These are phyloP conservation scores for Ramaria rubella DNA, from an alignment of 768 basidiomycete genomes.

Conservation along the genomic window DNA sequence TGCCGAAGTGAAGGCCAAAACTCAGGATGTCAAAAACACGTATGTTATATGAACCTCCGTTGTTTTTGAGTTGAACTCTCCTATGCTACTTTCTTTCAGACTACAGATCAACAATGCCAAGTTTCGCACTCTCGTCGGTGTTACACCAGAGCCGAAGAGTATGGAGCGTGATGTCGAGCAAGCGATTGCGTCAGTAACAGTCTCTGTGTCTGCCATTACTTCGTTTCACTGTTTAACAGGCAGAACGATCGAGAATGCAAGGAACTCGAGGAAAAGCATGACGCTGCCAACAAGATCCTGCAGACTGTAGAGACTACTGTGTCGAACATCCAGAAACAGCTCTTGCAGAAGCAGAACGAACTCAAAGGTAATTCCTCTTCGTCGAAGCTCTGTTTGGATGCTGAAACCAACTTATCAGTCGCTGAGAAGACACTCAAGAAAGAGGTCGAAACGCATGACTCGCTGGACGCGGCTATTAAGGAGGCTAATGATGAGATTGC, in stretches of 20 bases:
- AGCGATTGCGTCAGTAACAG: conserved; percentile 2
- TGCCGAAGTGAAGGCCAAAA: conserved; percentile 57
- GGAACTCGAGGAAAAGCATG: conserved; percentile 36
- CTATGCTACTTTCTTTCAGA: conserved; percentile 33
- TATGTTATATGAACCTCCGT: conserved; percentile 32
- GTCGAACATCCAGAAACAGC: conserved; percentile 50
- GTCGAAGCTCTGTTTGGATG: conserved; percentile 13
- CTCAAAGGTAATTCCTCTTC: conserved; percentile 41
- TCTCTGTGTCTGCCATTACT: not conserved
- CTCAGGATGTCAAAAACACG: conserved; percentile 61
- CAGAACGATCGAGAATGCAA: conserved; percentile 59
- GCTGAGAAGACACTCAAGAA: conserved; percentile 43
- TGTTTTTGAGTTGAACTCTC: conserved; percentile 8
- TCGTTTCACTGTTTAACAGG: conserved; percentile 32
- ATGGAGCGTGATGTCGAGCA: conserved; percentile 48
- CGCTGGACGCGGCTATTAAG: conserved; percentile 44
- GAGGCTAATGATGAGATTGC: conserved; percentile 40
- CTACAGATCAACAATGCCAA: conserved; percentile 53
- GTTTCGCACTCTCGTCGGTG: conserved; percentile 59
- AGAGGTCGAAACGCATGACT: conserved; percentile 33
- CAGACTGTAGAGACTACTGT: conserved; percentile 61
- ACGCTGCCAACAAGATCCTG: conserved; percentile 46
- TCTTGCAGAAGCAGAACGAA: conserved; percentile 57
- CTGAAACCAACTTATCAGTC: conserved; percentile 27
- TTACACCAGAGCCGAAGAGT: conserved; percentile 48